Evolutionary conservation across 768 basidiomycete genomes (phyloP), one percentile per base, ranked within the genome.

Genomic region (Suillus paluster): DNA sequence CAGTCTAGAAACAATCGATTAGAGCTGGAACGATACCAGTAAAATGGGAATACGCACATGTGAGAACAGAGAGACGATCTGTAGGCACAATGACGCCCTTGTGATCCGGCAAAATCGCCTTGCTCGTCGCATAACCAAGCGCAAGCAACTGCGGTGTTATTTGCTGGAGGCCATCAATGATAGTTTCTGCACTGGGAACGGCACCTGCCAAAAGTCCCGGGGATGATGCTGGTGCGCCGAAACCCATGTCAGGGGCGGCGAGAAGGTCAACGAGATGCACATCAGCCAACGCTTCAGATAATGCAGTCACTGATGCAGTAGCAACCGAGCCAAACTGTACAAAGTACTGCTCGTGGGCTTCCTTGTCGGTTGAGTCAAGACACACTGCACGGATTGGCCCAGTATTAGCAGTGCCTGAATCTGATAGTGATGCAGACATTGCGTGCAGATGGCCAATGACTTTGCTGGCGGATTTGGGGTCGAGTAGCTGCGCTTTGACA

Each of bases 101-200:
- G 71, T 94, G 92, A 64, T 91, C 85, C 6, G 91, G 89, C 23
- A 81, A 49, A 21, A 93, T 72, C 2, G 83, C 80, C 66, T 79
- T 81, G 23, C 92, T 90, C 5, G 89, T 89, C 6, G 91, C 90
- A 71, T 84, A 93, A 12, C 92, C 90, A 27, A 94, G 73, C 0
- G 88, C 85, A 86, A 94, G 83, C 39, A 94, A 79, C 67, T 92
- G 84, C 0, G 91, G 91, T 0, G 91, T 92, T 48, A 94, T 83
- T 70, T 88, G 81, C 63, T 84, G 78, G 8, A 92, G 76, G 7
- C 92, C 93, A 5, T 84, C 79, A 21, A 90, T 73, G 33, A 94
- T 82, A 0, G 90, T 86, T 74, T 86, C 85, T 5, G 92, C 83
- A 2, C 88, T 92, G 5, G 92, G 93, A 14, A 94, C 73, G 4